A percentile compares a stretch with the other conserved stretches of the same genome.
Evolutionary conservation across 1,139 yeast genomes (phyloP).

Genomic region (Candida gigantensis): DNA sequence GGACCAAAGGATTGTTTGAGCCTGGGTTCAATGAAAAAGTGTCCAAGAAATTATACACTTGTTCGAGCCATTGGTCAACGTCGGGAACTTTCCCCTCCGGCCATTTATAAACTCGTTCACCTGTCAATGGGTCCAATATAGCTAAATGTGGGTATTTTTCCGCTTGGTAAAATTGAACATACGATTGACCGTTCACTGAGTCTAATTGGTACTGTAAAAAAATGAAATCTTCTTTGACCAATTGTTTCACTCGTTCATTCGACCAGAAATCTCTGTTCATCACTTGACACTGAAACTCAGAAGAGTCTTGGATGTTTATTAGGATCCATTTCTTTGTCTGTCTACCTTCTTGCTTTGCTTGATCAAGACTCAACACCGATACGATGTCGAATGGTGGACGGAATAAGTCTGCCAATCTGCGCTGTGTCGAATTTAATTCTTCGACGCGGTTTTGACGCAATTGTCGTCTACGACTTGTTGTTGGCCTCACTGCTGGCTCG

Average conservation of each 20-base stretch:
- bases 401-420: conserved; percentile 75
- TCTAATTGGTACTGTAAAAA: conserved; percentile 82
- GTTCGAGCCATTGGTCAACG: conserved; percentile 58
- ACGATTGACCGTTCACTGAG: conserved; percentile 71
- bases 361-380: conserved; percentile 61
- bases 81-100: conserved; percentile 57
- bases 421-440: conserved; percentile 60
- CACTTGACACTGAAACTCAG: conserved; percentile 86
- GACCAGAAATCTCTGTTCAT: conserved; percentile 95
- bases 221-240: conserved; percentile 68
- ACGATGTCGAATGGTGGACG: conserved; percentile 94
- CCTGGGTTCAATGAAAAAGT: conserved; percentile 65
- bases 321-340: conserved; percentile 75
- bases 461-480: conserved; percentile 32
- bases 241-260: conserved; percentile 59
- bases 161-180: conserved; percentile 67
- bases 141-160: conserved; percentile 83
- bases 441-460: conserved; percentile 27
- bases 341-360: conserved; percentile 71
- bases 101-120: conserved; percentile 83
- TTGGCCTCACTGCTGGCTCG: conserved; percentile 15
- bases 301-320: conserved; percentile 80
- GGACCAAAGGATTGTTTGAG: conserved; percentile 67
- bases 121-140: conserved; percentile 91
- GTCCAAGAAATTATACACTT: conserved; percentile 59